A percentile compares a stretch with the other conserved stretches of the same genome.
These are phyloP conservation scores for Xylariaceae sp. DNA, from an alignment of 2,329 filamentous ascomycete species.

Conservation along the genomic window DNA sequence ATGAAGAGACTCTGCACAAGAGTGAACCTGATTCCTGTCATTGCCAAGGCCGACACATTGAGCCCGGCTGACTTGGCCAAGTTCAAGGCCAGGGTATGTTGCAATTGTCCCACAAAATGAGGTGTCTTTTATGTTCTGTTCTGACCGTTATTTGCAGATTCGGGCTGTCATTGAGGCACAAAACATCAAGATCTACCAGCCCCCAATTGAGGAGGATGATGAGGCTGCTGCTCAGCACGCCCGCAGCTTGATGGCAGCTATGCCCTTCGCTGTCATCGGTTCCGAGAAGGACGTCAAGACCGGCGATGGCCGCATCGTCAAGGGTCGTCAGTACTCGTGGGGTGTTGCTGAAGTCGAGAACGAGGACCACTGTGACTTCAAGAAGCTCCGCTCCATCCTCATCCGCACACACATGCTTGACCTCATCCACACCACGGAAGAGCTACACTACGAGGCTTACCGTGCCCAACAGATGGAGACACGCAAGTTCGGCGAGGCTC, in stretches of 20 bases:
- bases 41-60: slow-evolving; percentile 97
- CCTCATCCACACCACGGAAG: slow-evolving; percentile 98
- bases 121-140: neutral
- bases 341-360: slow-evolving; percentile 99
- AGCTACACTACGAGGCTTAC: slow-evolving; percentile 98
- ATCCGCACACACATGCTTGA: slow-evolving; percentile 99
- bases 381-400: slow-evolving; percentile 97
- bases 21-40: slow-evolving; percentile 96
- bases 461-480: slow-evolving; percentile 99
- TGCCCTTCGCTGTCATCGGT: slow-evolving; percentile 98
- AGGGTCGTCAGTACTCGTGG: slow-evolving; percentile 98
- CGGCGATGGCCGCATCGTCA: slow-evolving; percentile 89
- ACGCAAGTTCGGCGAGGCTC: slow-evolving; percentile 95
- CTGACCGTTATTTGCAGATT: slow-evolving; percentile 53
- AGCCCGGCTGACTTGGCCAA: slow-evolving; percentile 85
- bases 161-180: slow-evolving; percentile 94
- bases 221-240: slow-evolving; percentile 94
- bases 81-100: slow-evolving; percentile 88
- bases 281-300: slow-evolving; percentile 99
- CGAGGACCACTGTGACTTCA: slow-evolving; percentile 99
- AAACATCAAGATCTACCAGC: slow-evolving; percentile 99
- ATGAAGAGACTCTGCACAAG: slow-evolving; percentile 99
- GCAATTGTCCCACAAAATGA: neutral
- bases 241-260: slow-evolving; percentile 87
- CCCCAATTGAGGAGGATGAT: slow-evolving; percentile 95